Conservation (phyloP, 2,329 filamentous ascomycete genomes). For the Phoma sp. region DNA sequence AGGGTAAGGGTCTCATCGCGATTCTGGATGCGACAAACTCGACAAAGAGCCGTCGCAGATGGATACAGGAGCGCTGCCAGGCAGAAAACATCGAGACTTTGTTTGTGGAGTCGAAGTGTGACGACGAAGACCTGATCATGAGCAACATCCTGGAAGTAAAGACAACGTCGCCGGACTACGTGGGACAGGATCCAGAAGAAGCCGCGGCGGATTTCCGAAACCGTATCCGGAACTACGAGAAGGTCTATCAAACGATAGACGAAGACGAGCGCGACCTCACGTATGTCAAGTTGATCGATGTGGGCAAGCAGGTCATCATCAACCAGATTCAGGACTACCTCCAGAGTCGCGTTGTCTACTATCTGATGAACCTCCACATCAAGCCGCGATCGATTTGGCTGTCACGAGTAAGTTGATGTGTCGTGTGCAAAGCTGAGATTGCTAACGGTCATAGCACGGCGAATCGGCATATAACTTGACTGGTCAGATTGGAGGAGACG, state of each 20-base stretch:
- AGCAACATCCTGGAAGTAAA: slow-evolving; percentile 98
- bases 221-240: slow-evolving; percentile 95
- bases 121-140: slow-evolving; percentile 96
- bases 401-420: slow-evolving; percentile 71
- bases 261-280: slow-evolving; percentile 87
- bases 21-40: slow-evolving; percentile 98
- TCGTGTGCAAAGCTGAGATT: background rate
- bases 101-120: slow-evolving; percentile 96
- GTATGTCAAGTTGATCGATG: slow-evolving; percentile 97
- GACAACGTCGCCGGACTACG: slow-evolving; percentile 93
- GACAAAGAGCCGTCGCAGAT: slow-evolving; percentile 84
- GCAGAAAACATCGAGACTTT: slow-evolving; percentile 84
- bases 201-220: slow-evolving; percentile 92
- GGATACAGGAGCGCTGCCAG: slow-evolving; percentile 84
- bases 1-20: slow-evolving; percentile 79
- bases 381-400: slow-evolving; percentile 96
- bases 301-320: slow-evolving; percentile 95
- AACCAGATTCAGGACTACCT: slow-evolving; percentile 97
- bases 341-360: slow-evolving; percentile 95
- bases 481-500: slow-evolving; percentile 92
- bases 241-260: slow-evolving; percentile 92
- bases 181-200: slow-evolving; percentile 88
- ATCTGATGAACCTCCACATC: slow-evolving; percentile 98
- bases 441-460: slow-evolving; percentile 70
- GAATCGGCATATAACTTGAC: slow-evolving; percentile 92